Percentiles rank a stretch among this genome's conserved stretches.
Conservation (phyloP, 768 basidiomycete species). For the Tubosaeta brunneosetosa region DNA sequence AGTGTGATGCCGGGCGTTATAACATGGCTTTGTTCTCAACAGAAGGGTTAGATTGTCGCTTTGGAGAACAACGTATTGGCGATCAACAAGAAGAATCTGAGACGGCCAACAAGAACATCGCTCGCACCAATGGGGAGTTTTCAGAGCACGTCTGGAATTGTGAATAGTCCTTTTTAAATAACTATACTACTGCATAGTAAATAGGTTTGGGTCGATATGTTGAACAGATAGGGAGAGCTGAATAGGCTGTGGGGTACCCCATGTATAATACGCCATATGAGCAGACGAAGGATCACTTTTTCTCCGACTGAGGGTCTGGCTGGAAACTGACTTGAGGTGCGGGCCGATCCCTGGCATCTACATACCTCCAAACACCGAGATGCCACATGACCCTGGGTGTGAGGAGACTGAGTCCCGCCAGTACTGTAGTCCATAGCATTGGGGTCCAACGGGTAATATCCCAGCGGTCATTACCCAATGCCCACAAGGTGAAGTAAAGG, state of each 20-base stretch:
- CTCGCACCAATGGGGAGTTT: constrained; percentile 44
- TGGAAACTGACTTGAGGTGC: not conserved
- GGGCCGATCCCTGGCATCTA: constrained; percentile 54
- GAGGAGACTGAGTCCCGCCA: constrained; percentile 60
- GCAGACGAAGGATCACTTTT: constrained; percentile 19
- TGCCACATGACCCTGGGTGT: constrained; percentile 72
- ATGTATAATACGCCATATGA: constrained; percentile 4
- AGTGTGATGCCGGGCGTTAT: constrained; percentile 21
- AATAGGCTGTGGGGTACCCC: not conserved
- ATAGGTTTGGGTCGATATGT: not conserved
- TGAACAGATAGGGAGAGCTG: no score
- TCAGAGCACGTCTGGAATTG: constrained; percentile 57
- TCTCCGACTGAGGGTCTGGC: constrained; percentile 1
- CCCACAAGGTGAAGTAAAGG: constrained; percentile 66
- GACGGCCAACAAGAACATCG: constrained; percentile 74
- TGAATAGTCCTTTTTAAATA: constrained; percentile 57
- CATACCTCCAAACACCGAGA: constrained; percentile 69
- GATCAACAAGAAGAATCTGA: constrained; percentile 89
- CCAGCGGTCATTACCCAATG: constrained; percentile 68
- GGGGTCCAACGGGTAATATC: constrained; percentile 57
- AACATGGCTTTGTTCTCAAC: constrained; percentile 1
- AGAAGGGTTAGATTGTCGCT: constrained; percentile 75
- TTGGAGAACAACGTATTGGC: constrained; percentile 90
- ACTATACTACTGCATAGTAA: not conserved
- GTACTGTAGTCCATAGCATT: constrained; percentile 64